Evolutionary conservation across 2,329 filamentous ascomycete genomes (phyloP).

Genomic region (Botrytis tulipae): DNA sequence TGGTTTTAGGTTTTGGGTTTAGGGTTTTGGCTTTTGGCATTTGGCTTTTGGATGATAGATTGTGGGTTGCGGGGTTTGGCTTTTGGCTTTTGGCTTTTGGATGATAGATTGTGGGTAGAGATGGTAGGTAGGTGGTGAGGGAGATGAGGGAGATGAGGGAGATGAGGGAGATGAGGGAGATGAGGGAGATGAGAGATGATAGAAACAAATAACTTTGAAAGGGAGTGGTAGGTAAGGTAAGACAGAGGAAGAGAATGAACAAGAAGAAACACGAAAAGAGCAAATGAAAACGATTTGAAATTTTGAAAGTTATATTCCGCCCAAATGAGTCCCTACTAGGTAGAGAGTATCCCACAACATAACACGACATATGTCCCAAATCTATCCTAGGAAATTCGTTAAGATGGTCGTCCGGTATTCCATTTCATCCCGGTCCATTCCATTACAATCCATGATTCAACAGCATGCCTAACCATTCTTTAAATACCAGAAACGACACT

Average conservation of each 20-base stretch:
- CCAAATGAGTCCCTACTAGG: not conserved
- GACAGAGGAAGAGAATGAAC: no score
- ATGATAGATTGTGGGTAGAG: no score
- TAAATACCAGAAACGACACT: not conserved
- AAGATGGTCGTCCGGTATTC: not conserved
- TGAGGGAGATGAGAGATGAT: not conserved
- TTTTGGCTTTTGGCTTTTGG: no score
- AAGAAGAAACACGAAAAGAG: no score
- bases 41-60: no score
- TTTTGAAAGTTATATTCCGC: not conserved
- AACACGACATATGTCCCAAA: no score
- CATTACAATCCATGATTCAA: not conserved
- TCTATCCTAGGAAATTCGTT: not conserved
- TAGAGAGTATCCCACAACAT: not conserved
- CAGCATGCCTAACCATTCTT: not conserved
- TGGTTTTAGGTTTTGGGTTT: no score
- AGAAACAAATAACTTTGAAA: not conserved
- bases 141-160: not conserved
- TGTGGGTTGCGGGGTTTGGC: no score
- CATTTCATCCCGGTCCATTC: no score
- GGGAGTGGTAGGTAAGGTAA: not conserved
- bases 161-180: not conserved
- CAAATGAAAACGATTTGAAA: not conserved
- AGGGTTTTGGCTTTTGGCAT: no score
- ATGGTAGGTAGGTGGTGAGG: not conserved